These are phyloP conservation scores for Tolypocladium capitatum DNA, from an alignment of 2,329 filamentous ascomycete species.

Conservation along the genomic window DNA sequence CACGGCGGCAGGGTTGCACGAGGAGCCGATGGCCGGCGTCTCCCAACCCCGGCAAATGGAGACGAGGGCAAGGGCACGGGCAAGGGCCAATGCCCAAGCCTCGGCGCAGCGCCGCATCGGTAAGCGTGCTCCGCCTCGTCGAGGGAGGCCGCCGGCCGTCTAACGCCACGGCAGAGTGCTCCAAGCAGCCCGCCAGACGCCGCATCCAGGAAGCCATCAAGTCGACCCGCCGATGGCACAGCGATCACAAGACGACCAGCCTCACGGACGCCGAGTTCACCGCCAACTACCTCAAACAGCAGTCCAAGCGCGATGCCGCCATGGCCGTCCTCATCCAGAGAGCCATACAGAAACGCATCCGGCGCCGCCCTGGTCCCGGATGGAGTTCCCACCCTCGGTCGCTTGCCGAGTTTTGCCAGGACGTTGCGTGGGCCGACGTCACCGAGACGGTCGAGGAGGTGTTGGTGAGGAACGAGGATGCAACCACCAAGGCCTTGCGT, in stretches of 20 bases:
- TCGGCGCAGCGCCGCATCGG: neutral
- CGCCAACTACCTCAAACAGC: constrained; percentile 20
- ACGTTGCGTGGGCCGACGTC: constrained; percentile 21
- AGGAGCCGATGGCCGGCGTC: neutral
- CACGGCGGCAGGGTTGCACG: constrained; percentile 8
- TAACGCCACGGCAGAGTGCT: neutral
- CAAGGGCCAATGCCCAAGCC: neutral
- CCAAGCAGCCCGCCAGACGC: constrained; percentile 3
- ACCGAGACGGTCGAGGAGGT: constrained; percentile 17
- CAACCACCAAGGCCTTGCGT: constrained; percentile 9
- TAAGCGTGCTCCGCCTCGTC: neutral
- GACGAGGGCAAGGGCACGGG: neutral
- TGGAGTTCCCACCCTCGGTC: constrained; percentile 9
- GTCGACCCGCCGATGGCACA: constrained; percentile 26
- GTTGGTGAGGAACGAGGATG: constrained; percentile 12
- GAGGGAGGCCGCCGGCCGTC: neutral
- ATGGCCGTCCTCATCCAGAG: constrained; percentile 21
- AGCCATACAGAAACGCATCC: constrained; percentile 14
- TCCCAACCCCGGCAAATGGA: neutral
- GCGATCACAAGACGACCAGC: constrained; percentile 21
- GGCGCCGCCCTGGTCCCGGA: constrained; percentile 1
- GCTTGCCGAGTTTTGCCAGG: constrained; percentile 20
- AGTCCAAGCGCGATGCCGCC: constrained; percentile 19
- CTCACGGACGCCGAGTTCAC: constrained; percentile 17
- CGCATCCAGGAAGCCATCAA: constrained; percentile 22